Conservation (phyloP, 2,329 filamentous ascomycete genomes). For the Cladophialophora yegresii region DNA sequence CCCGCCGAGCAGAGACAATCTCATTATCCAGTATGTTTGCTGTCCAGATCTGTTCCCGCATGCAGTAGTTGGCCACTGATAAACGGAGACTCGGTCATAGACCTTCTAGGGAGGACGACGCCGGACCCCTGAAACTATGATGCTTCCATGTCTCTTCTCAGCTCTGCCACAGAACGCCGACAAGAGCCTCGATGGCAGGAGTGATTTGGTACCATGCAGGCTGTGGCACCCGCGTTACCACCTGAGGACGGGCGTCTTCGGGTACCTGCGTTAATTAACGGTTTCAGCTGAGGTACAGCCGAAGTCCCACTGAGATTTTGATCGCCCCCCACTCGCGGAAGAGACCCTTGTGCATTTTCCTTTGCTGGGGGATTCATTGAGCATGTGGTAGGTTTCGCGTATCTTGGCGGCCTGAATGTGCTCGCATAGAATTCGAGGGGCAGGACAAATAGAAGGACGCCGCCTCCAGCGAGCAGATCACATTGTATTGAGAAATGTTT, state of each 20-base stretch:
- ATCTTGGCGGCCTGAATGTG: not conserved
- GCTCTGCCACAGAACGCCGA: not conserved
- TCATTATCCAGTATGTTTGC: not conserved
- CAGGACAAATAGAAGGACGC: not conserved
- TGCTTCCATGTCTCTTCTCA: not conserved
- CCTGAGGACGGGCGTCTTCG: not conserved
- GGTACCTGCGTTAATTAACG: constrained; percentile 12
- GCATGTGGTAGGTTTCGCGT: not conserved
- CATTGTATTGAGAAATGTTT: not conserved
- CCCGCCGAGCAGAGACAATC: not conserved
- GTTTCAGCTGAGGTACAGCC: not conserved
- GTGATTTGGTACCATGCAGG: not conserved
- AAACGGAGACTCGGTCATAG: not conserved
- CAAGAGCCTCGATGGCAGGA: not conserved
- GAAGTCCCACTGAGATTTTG: not conserved
- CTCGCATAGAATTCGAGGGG: not conserved
- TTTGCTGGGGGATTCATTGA: not conserved
- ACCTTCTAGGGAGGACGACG: not conserved
- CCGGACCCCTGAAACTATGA: not conserved
- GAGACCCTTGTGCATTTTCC: not conserved
- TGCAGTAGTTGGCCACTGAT: not conserved
- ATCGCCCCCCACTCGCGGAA: not conserved
- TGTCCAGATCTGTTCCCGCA: not conserved
- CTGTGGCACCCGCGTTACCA: not conserved
- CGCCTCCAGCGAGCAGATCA: not conserved